These are phyloP conservation scores for Vitis riparia DNA, from an alignment of 164 flowering plant species.

Conservation along the genomic window DNA sequence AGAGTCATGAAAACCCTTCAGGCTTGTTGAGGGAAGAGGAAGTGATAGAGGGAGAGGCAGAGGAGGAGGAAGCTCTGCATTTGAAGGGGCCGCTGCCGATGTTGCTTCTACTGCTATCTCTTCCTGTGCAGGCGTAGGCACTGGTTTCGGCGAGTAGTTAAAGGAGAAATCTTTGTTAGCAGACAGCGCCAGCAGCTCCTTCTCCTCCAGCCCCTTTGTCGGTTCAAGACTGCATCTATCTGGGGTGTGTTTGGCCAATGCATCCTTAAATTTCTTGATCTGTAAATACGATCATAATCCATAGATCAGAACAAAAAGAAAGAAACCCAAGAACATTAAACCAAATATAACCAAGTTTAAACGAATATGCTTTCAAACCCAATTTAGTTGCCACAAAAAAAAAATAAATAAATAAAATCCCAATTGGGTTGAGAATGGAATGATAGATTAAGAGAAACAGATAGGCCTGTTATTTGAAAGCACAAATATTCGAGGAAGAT, in stretches of 20 bases:
- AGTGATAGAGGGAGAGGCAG: background rate
- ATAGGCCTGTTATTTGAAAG: too few relatives aligned
- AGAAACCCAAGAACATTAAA: too few relatives aligned
- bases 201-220: slow-evolving; percentile 73
- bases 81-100: slow-evolving; percentile 12
- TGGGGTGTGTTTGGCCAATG: slow-evolving; percentile 66
- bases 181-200: slow-evolving; percentile 69
- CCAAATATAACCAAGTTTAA: too few relatives aligned
- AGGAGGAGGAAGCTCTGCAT: slow-evolving; percentile 19
- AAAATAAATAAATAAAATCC: background rate
- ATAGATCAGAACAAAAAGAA: too few relatives aligned
- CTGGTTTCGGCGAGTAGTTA: slow-evolving; percentile 46
- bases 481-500: background rate
- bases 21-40: slow-evolving; percentile 16
- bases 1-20: slow-evolving; percentile 13
- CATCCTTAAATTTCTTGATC: slow-evolving; percentile 86
- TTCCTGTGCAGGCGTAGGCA: slow-evolving; percentile 21
- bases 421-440: too few relatives aligned
- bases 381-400: background rate
- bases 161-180: slow-evolving; percentile 73
- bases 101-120: slow-evolving; percentile 11
- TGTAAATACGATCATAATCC: slow-evolving; percentile 18
- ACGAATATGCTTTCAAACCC: background rate
- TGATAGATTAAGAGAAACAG: too few relatives aligned
- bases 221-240: slow-evolving; percentile 73